These are phyloP conservation scores for Naematelia encephala DNA, from an alignment of 768 basidiomycete genomes.

Conservation along the genomic window DNA sequence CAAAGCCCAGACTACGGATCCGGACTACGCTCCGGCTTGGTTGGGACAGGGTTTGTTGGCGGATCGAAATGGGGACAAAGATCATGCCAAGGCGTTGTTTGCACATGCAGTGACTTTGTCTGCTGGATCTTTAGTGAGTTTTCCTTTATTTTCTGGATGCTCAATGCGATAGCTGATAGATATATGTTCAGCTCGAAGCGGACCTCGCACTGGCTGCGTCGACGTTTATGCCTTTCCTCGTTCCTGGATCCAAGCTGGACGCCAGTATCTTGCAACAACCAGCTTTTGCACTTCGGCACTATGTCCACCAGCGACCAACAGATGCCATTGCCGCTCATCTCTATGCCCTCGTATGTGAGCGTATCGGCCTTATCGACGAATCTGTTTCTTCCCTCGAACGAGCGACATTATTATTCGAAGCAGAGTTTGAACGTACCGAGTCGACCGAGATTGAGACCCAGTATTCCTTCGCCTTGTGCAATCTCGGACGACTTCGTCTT, in stretches of 20 bases:
- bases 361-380: conserved; percentile 66
- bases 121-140: conserved; percentile 48
- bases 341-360: conserved; percentile 78
- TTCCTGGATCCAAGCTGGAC: conserved; percentile 14
- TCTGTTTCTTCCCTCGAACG: conserved; percentile 60
- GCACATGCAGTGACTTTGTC: conserved; percentile 50
- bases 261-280: conserved; percentile 64
- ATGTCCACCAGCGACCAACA: conserved; percentile 62
- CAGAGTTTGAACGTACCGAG: conserved; percentile 82
- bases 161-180: conserved; percentile 2
- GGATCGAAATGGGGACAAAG: conserved; percentile 51
- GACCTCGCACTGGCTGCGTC: conserved; percentile 72
- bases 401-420: conserved; percentile 73
- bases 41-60: conserved; percentile 64
- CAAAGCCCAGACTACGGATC: conserved; percentile 85
- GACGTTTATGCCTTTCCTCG: conserved; percentile 55
- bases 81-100: conserved; percentile 62
- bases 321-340: conserved; percentile 79
- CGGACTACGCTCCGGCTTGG: conserved; percentile 85
- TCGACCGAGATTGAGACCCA: conserved; percentile 70
- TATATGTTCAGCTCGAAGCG: conserved; percentile 66
- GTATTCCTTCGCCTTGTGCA: conserved; percentile 77
- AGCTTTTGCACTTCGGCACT: conserved; percentile 77
- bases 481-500: conserved; percentile 73
- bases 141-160: too few species aligned